phyloP scores from a whole-genome alignment of 1,284 basidiomycete species.

The Agroathelia rolfsii region DNA sequence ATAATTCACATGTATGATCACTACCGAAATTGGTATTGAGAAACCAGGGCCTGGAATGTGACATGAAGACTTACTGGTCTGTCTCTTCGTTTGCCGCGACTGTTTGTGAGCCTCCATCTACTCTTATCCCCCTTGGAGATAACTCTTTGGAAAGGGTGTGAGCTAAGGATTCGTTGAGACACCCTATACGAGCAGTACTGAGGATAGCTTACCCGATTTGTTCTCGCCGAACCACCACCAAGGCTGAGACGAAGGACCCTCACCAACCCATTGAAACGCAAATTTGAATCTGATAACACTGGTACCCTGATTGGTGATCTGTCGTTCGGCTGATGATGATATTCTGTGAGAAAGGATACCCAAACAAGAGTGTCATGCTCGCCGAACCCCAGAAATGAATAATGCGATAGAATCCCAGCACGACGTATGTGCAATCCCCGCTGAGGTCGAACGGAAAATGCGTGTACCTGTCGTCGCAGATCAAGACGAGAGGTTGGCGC shows the following conservation, averaged over 20 bases:
- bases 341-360: slow-evolving; percentile 1
- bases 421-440: slow-evolving; percentile 48
- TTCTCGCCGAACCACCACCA: too few species aligned
- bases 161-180: too few species aligned
- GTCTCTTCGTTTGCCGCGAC: too few species aligned
- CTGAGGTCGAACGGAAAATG: slow-evolving; percentile 61
- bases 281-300: slow-evolving; percentile 65
- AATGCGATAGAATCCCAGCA: slow-evolving; percentile 66
- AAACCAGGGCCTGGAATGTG: not conserved
- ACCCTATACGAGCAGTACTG: too few species aligned
- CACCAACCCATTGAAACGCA: slow-evolving; percentile 69
- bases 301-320: slow-evolving; percentile 31
- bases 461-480: slow-evolving; percentile 63
- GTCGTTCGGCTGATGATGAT: slow-evolving; percentile 46
- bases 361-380: slow-evolving; percentile 4
- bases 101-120: too few species aligned
- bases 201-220: too few species aligned
- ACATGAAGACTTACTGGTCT: too few species aligned
- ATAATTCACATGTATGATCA: slow-evolving; percentile 19
- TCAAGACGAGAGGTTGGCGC: slow-evolving; percentile 47
- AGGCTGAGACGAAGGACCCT: slow-evolving; percentile 50
- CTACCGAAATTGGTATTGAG: slow-evolving; percentile 3
- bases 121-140: too few species aligned
- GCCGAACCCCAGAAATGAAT: slow-evolving; percentile 61
- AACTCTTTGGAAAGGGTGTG: too few species aligned